These are phyloP conservation scores for Suhomyces bolitotheri DNA, from an alignment of 1,139 yeast species.

Conservation along the genomic window DNA sequence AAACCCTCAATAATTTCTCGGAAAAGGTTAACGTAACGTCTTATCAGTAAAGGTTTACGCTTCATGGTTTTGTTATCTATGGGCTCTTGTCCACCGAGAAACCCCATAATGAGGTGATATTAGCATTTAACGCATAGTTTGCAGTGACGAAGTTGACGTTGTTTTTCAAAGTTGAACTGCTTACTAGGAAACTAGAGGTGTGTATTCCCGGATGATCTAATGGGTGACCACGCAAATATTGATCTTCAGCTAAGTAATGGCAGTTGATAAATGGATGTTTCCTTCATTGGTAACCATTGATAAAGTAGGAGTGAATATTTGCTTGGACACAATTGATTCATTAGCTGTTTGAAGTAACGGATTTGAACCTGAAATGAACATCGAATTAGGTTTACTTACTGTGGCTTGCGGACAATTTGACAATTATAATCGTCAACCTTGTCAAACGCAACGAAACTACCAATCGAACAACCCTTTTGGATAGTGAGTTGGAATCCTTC, in stretches of 20 bases:
- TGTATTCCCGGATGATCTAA: too few relatives aligned
- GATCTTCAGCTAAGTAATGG: conserved; percentile 21
- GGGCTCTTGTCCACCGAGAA: conserved; percentile 16
- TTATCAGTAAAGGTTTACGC: too few relatives aligned
- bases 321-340: conserved; percentile 16
- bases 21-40: too few relatives aligned
- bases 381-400: too few relatives aligned
- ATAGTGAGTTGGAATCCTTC: too few relatives aligned
- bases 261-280: conserved; percentile 20
- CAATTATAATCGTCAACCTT: too few relatives aligned
- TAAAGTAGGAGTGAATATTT: conserved; percentile 24
- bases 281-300: conserved; percentile 21
- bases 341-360: conserved; percentile 21
- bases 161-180: conserved; percentile 15
- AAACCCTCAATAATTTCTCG: too few relatives aligned
- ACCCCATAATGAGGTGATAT: conserved; percentile 19
- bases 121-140: conserved; percentile 22
- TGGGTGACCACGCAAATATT: conserved; percentile 21
- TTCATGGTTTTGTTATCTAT: conserved; percentile 14
- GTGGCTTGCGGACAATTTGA: too few relatives aligned
- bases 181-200: conserved; percentile 16
- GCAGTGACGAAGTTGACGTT: conserved; percentile 21
- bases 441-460: too few relatives aligned
- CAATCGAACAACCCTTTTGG: too few relatives aligned
- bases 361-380: conserved; percentile 21